A percentile compares a stretch with the other conserved stretches of the same genome.
phyloP scores from a whole-genome alignment of 805 yeast species.

The Wickerhamiella kazuoi region DNA sequence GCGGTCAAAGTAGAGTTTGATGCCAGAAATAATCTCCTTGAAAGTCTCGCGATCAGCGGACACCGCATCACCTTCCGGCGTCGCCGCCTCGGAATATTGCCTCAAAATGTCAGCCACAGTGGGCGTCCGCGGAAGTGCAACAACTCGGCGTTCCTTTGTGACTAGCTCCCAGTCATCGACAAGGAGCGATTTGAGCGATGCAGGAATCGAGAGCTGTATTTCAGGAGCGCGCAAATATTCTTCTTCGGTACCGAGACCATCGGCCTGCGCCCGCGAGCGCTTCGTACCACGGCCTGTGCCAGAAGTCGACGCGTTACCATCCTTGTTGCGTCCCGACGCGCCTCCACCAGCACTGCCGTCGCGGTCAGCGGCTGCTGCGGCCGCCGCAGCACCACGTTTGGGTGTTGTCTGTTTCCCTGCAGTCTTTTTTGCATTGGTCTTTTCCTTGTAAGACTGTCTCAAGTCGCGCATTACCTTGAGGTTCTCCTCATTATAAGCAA shows the following conservation, averaged over 20 bases:
- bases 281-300: slow-evolving; percentile 6
- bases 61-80: slow-evolving; percentile 6
- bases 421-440: slow-evolving; percentile 11
- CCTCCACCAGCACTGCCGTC: neutral
- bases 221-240: slow-evolving; percentile 27
- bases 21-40: slow-evolving; percentile 53
- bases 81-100: slow-evolving; percentile 28
- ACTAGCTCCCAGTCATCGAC: slow-evolving; percentile 91
- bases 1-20: slow-evolving; percentile 56
- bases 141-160: slow-evolving; percentile 60
- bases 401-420: neutral
- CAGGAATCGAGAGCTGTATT: slow-evolving; percentile 42
- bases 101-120: slow-evolving; percentile 37
- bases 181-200: slow-evolving; percentile 45
- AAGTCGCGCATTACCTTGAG: slow-evolving; percentile 43
- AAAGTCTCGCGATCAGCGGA: slow-evolving; percentile 32
- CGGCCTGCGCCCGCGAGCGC: slow-evolving; percentile 4
- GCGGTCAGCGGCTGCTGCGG: neutral
- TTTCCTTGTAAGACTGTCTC: slow-evolving; percentile 28
- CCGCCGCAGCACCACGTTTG: neutral
- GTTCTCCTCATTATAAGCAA: slow-evolving; percentile 54
- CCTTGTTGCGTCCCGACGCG: no score
- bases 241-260: slow-evolving; percentile 20
- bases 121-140: slow-evolving; percentile 42
- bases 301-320: neutral